Percentiles rank a stretch among this genome's conserved stretches.
These are phyloP conservation scores for Phytophthora megakarya DNA, from an alignment of 352 stramenopile species.

Conservation along the genomic window DNA sequence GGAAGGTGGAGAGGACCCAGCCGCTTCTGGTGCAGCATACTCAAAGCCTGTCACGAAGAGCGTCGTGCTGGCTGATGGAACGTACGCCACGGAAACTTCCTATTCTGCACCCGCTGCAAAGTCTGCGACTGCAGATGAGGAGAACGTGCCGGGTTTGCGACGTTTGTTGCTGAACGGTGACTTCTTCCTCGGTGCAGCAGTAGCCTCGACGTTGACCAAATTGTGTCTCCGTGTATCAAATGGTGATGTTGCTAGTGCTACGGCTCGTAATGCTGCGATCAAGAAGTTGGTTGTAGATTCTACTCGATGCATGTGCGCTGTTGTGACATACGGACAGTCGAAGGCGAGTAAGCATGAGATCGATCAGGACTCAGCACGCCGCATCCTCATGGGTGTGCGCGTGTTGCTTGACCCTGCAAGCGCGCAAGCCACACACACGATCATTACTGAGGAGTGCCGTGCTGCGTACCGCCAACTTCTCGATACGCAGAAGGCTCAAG, in stretches of 20 bases:
- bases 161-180: slow-evolving; percentile 94
- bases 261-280: slow-evolving; percentile 51
- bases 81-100: slow-evolving; percentile 98
- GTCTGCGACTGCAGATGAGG: slow-evolving; percentile 55
- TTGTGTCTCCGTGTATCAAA: slow-evolving; percentile 90
- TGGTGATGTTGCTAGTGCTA: slow-evolving; percentile 54
- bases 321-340: slow-evolving; percentile 74
- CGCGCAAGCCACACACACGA: slow-evolving; percentile 62
- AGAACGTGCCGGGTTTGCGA: slow-evolving; percentile 72
- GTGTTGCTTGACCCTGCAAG: slow-evolving; percentile 93
- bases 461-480: slow-evolving; percentile 77
- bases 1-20: slow-evolving; percentile 31
- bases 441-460: slow-evolving; percentile 85
- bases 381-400: slow-evolving; percentile 95
- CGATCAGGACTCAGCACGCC: slow-evolving; percentile 95
- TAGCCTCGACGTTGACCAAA: slow-evolving; percentile 96
- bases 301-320: slow-evolving; percentile 74
- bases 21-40: slow-evolving; percentile 51
- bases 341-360: slow-evolving; percentile 86
- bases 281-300: slow-evolving; percentile 79
- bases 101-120: slow-evolving; percentile 65
- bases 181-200: slow-evolving; percentile 96
- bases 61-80: slow-evolving; percentile 98
- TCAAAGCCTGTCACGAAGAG: slow-evolving; percentile 97
- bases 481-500: slow-evolving; percentile 72